Base-by-base conservation (phyloP, 805 yeast genomes). In the Kuraishia hungarica region DNA sequence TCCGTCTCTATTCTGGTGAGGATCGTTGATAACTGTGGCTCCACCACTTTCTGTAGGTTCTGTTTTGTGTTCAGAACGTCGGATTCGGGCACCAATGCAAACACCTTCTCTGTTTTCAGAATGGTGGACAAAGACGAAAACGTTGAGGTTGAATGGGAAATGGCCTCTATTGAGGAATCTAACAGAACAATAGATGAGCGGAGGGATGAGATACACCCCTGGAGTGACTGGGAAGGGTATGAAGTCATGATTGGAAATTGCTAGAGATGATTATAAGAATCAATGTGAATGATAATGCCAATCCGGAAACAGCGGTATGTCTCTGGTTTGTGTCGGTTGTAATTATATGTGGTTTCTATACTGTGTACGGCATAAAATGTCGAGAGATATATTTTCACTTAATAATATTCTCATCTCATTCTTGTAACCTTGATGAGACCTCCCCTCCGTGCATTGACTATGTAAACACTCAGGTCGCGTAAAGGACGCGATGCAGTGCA, bases 51-150 rank as follows among this genome's bases (percentile, higher is more conserved):
- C 52, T 65, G 61, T 51, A 72, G 64, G 47, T 63, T 58, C 51
- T 60, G 61, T 53, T 68, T 70, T 21, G 76, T 74, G 51, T 68
- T 68, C 3, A 62, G 64, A 29, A 75, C 57, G 57, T 75, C 79
- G 56, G 63, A 61, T 55, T 73, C 75, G 1, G 79, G 76, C 1
- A 74, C 72, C 28, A 75, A 58, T 4, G 75, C 77, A 63, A 72
- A 75, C 19, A 75, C 74, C 52, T 68, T 67, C 28, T 67, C 64
- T 1, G 77, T 70, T 24, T 61, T 55, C 39, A 75, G 63, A 21
- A 74, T 71, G 46, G 66, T 68, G 54, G 64, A 65, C 48, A 74
- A 60, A 20, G 76, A 57, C 5, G 69, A 65, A 17, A 68, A 66
- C 50, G 73, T 72, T 28, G 59, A 57, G 3, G 75, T 70, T 2